Evolutionary conservation across 257 asterid genomes (phyloP).

Genomic region (Solanum virginianum): DNA sequence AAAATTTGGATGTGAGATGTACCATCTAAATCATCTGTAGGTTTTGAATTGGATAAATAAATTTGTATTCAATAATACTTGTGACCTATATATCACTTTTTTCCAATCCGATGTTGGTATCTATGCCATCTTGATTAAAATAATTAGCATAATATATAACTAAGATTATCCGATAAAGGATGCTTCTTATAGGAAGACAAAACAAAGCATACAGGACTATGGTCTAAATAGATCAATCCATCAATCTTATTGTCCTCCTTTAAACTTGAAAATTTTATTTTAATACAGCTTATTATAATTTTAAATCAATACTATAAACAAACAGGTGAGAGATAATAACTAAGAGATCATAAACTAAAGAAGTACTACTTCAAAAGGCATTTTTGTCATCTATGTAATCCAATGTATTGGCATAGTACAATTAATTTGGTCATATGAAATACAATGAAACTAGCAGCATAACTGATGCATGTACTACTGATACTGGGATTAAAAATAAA

Average conservation of each 20-base stretch:
- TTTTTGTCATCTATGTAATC: neutral
- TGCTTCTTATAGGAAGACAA: neutral
- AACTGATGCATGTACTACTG: neutral
- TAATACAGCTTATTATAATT: neutral
- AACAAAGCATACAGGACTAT: neutral
- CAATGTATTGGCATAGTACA: neutral
- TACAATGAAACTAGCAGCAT: neutral
- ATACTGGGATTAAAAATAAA: neutral
- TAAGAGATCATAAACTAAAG: neutral
- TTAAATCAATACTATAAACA: neutral
- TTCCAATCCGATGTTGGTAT: neutral
- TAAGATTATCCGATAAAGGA: neutral
- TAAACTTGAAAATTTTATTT: neutral
- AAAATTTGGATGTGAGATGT: neutral
- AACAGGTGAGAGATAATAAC: neutral
- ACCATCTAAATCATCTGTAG: neutral
- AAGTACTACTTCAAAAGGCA: neutral
- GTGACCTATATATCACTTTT: neutral
- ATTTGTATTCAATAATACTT: neutral
- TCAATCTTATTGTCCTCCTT: neutral
- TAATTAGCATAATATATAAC: neutral
- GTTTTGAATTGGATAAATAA: neutral
- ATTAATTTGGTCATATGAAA: neutral
- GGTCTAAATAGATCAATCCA: neutral
- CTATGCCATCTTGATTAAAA: neutral